A percentile compares a stretch with the other conserved stretches of the same genome.
Evolutionary conservation across 2,329 filamentous ascomycete genomes (phyloP).

Genomic region (Nigrospora oryzae): DNA sequence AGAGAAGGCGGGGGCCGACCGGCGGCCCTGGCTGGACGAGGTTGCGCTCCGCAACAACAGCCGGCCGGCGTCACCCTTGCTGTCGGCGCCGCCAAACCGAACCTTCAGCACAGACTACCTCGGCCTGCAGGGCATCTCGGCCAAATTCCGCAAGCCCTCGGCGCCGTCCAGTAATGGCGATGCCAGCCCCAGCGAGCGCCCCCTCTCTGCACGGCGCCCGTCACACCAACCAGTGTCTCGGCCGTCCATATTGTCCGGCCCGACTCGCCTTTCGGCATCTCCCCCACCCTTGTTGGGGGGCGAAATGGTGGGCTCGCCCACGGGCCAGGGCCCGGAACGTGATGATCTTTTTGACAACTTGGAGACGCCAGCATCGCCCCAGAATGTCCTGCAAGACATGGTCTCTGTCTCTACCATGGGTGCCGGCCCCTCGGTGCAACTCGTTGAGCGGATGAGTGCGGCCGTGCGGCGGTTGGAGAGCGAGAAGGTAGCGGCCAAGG

Average conservation of each 20-base stretch:
- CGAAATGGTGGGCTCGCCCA: constrained; percentile 30
- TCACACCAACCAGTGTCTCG: constrained; percentile 38
- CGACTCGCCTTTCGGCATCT: constrained; percentile 22
- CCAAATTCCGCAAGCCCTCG: constrained; percentile 35
- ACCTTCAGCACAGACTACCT: constrained; percentile 48
- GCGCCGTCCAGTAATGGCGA: constrained; percentile 42
- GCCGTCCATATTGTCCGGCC: constrained; percentile 28
- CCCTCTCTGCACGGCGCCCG: constrained; percentile 33
- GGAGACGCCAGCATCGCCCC: constrained; percentile 51
- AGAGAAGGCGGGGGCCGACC: constrained; percentile 29
- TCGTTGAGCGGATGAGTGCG: constrained; percentile 93
- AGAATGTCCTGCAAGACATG: constrained; percentile 71
- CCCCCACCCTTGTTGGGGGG: constrained; percentile 38
- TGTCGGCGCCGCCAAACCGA: constrained; percentile 33
- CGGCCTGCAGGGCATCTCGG: constrained; percentile 32
- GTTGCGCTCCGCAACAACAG: constrained; percentile 34
- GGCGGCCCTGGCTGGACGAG: constrained; percentile 45
- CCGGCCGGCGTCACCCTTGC: constrained; percentile 44
- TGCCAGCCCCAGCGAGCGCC: constrained; percentile 27
- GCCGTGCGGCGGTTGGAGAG: constrained; percentile 84
- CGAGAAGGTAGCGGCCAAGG: constrained; percentile 81
- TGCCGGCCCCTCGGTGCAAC: constrained; percentile 85
- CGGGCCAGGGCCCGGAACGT: constrained; percentile 29
- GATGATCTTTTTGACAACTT: constrained; percentile 43
- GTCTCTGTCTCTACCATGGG: constrained; percentile 83